Evolutionary conservation across 495 filamentous ascomycete species (phyloP), one percentile per base, ranked within the genome.

Genomic region (Cudoniella acicularis): DNA sequence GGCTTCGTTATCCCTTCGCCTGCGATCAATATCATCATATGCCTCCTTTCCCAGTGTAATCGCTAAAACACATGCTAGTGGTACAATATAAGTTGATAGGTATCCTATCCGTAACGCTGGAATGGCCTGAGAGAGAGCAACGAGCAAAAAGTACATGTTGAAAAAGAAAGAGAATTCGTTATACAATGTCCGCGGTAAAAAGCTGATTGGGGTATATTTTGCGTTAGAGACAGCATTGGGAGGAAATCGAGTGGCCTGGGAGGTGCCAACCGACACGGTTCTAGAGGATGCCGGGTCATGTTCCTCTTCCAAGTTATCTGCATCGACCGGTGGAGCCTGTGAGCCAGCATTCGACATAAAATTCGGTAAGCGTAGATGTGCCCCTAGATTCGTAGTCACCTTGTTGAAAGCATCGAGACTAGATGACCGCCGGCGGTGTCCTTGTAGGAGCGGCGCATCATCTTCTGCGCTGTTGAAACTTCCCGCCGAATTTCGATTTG

Each of bases 101-200:
- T 96, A 97, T 46, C 95, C 95, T 65, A 99, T 96, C 27, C 90
- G 83, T 42, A 99, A 72, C 8, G 89, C 79, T 16, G 92, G 91
- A 56, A 99, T 89, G 41, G 89, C 86, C 73, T 99, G 95, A 13
- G 92, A 96, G 43, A 97, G 73, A 8, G 95, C 95, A 3, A 99
- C 95, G 4, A 98, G 80, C 8, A 99, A 80, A 71, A 98, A 99
- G 67, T 99, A 99, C 67, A 97, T 86, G 78, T 99, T 99, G 80
- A 98, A 96, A 74, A 99, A 99, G 75, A 98, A 98, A 47, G 91
- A 96, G 68, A 99, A 99, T 65, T 99, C 95, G 75, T 98, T 96
- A 70, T 96, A 99, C 11, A 98, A 77, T 0, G 95, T 98, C 22
- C 90, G 79, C 2, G 95, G 95, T 2, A 99, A 80, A 72, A 99